Base-by-base conservation (phyloP, 768 basidiomycete genomes). In the Daedalea quercina region DNA sequence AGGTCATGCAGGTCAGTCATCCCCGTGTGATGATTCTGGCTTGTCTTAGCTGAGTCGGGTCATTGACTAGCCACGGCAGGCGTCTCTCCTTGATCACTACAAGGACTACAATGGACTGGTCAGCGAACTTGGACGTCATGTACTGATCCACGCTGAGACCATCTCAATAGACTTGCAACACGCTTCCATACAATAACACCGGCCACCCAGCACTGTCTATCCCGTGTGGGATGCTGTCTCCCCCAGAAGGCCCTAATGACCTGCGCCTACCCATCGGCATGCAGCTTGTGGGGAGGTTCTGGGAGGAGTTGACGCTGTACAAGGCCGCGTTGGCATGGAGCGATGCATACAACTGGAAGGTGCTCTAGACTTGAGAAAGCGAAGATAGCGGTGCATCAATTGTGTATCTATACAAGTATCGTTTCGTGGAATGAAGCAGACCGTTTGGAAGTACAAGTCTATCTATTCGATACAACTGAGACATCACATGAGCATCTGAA, bases 121-220 rank as follows among this genome's bases (percentile, higher is more conserved):
- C 7, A 45, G 59, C 44, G 8, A 33, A 6, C 20, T 20, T 17
- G 23, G 11, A 31, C 28, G 28, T 54, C 34, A 11, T 42, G 25
- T n/a, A 17, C 17, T 17, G 31, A 28, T 6, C 37, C 17, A 9
- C 15, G 3, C 19, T 47, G 28, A 47, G 37, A 37, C n/a, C 11
- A 11, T n/a, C 23, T 9, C 46, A 13, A 15, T 19, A 61, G 57
- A 61, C 52, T 8, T 54, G 43, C 41, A 61, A 61, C 33, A 61
- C 60, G 2, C 37, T 34, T 12, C 57, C 60, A 13, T 68, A 61
- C 54, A 66, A 66, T 43, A 56, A 63, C 3, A 71, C 73, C 0
- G 75, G 74, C 0, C 75, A 76, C 47, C 75, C 74, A 0, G 69
- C 72, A 1, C 57, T 76, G 31, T 66, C 70, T n/a, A 56, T 76